Percentiles rank a stretch among this genome's conserved stretches.
Conservation (phyloP, 2,329 filamentous ascomycete genomes). For the Pseudocercospora eumusae region DNA sequence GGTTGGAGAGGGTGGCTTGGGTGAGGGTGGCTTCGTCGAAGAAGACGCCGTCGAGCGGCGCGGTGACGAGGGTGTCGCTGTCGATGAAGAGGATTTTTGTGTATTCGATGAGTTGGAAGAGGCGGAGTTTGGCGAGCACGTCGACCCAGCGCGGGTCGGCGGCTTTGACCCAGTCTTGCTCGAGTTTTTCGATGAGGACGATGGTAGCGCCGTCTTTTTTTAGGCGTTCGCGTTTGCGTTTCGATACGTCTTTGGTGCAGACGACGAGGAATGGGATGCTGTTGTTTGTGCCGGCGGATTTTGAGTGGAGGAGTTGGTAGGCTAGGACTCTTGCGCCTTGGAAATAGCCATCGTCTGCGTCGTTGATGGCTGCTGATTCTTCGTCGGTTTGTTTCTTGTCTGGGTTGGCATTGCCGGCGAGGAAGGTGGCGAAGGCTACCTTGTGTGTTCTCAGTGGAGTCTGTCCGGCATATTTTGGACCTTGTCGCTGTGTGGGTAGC, state of each 20-base stretch:
- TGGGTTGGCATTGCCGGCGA: constrained; percentile 35
- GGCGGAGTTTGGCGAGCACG: constrained; percentile 42
- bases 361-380: constrained; percentile 30
- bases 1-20: constrained; percentile 34
- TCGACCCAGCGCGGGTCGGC: constrained; percentile 38
- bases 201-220: constrained; percentile 42
- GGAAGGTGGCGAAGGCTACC: constrained; percentile 45
- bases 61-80: constrained; percentile 38
- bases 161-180: constrained; percentile 37
- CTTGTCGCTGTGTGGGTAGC: constrained; percentile 23
- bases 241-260: constrained; percentile 40
- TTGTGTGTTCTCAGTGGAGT: constrained; percentile 30
- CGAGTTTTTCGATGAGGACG: constrained; percentile 39
- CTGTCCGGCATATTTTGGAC: constrained; percentile 18
- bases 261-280: constrained; percentile 44
- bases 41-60: constrained; percentile 37
- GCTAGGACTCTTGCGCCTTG: constrained; percentile 40
- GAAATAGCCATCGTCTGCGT: constrained; percentile 42
- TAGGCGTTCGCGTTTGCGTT: constrained; percentile 41
- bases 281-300: constrained; percentile 39
- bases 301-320: constrained; percentile 44
- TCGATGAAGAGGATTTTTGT: constrained; percentile 42
- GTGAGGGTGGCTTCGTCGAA: constrained; percentile 41
- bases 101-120: constrained; percentile 40
- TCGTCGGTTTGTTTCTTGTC: constrained; percentile 27